Conservation (phyloP, 345 rosid species). For the Gossypium mustelinum region DNA sequence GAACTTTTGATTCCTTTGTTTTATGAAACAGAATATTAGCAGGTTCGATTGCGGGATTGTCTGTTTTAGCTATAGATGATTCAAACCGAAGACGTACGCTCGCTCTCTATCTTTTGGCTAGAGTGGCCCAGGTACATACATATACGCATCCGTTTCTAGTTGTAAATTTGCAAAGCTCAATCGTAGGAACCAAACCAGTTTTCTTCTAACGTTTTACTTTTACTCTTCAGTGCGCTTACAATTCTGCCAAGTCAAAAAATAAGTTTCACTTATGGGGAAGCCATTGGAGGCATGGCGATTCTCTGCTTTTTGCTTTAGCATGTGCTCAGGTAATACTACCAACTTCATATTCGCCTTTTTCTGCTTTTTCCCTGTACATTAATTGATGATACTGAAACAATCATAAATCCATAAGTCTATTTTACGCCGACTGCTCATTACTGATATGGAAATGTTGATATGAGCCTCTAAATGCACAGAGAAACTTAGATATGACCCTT, state of each 20-base stretch:
- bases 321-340: slow-evolving; percentile 74
- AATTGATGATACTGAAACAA: background rate
- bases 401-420: background rate
- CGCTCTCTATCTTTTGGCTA: slow-evolving; percentile 85
- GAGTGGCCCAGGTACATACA: slow-evolving; percentile 71
- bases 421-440: background rate
- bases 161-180: background rate
- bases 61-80: slow-evolving; percentile 91
- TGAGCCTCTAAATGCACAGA: background rate
- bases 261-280: slow-evolving; percentile 99
- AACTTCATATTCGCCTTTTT: background rate
- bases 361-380: background rate
- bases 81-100: slow-evolving; percentile 89
- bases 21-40: slow-evolving; percentile 79
- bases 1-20: background rate
- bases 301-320: slow-evolving; percentile 78
- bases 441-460: background rate
- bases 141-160: background rate
- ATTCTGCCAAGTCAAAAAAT: slow-evolving; percentile 91
- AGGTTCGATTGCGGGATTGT: slow-evolving; percentile 95
- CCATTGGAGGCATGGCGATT: slow-evolving; percentile 96
- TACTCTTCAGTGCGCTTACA: slow-evolving; percentile 62
- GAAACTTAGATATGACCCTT: background rate
- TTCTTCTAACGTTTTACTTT: slow-evolving; percentile 9
- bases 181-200: slow-evolving; percentile 16